Percentiles rank a stretch among this genome's conserved stretches.
phyloP scores from a whole-genome alignment of 768 basidiomycete species.

The Porphyrellus cyaneotinctus region DNA sequence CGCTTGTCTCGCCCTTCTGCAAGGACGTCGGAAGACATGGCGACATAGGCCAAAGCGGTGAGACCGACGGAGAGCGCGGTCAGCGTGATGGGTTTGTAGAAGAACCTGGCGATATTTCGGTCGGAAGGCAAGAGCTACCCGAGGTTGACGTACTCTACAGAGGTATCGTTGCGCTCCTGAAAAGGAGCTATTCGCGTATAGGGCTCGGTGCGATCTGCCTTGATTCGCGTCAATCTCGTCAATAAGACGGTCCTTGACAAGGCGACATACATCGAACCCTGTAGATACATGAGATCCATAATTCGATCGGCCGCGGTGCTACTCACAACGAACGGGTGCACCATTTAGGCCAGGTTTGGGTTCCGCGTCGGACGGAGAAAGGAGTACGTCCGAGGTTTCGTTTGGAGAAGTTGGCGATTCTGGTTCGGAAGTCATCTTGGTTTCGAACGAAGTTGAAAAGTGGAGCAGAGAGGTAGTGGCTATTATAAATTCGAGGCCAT shows the following conservation, averaged over 20 bases:
- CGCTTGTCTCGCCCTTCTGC: constrained; percentile 80
- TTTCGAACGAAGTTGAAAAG: not conserved
- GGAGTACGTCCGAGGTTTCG: constrained; percentile 59
- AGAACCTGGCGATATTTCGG: constrained; percentile 54
- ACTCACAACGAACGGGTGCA: constrained; percentile 77
- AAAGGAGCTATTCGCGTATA: constrained; percentile 83
- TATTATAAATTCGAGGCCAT: constrained; percentile 1
- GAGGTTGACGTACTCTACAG: constrained; percentile 58
- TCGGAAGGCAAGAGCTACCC: not conserved
- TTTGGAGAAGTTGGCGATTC: constrained; percentile 39
- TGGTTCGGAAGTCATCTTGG: constrained; percentile 18
- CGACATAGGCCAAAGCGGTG: constrained; percentile 71
- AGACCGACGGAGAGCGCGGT: constrained; percentile 67
- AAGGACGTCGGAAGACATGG: constrained; percentile 79
- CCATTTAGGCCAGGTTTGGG: constrained; percentile 74
- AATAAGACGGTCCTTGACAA: constrained; percentile 3
- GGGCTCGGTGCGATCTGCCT: constrained; percentile 82
- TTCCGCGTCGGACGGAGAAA: constrained; percentile 51
- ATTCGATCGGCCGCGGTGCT: not conserved
- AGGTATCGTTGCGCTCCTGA: constrained; percentile 79
- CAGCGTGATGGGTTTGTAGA: constrained; percentile 81
- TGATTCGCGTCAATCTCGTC: constrained; percentile 14
- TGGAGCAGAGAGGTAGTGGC: not conserved
- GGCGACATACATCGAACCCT: constrained; percentile 81
- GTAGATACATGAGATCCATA: constrained; percentile 10